phyloP scores from a whole-genome alignment of 225 moss, liverwort and hornwort species.

The Rhytidiadelphus loreus region DNA sequence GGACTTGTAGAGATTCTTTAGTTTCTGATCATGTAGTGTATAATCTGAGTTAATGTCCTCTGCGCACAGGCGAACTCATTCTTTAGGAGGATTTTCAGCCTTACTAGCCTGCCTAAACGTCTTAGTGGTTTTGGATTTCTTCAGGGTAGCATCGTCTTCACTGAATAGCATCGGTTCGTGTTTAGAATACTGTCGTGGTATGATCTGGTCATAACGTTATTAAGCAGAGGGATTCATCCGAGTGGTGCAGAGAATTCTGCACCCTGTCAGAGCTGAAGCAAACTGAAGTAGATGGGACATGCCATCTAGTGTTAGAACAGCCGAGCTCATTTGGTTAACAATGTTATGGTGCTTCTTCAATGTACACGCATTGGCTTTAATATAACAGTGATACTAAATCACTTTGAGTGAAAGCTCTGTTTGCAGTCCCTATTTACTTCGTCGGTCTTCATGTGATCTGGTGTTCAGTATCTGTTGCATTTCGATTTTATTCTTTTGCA shows the following conservation, averaged over 20 bases:
- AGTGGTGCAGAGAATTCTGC: neutral
- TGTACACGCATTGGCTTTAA: neutral
- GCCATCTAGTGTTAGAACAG: too few species aligned
- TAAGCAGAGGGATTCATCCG: neutral
- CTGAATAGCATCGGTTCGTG: neutral
- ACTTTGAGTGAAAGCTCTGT: neutral
- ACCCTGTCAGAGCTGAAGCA: neutral
- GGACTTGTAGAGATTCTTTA: neutral
- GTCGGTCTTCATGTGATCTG: neutral
- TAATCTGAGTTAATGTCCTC: neutral
- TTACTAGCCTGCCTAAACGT: neutral
- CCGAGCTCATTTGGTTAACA: neutral
- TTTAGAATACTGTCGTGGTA: neutral
- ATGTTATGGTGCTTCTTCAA: neutral
- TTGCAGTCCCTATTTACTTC: neutral
- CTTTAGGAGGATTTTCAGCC: neutral
- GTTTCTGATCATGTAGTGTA: constrained; percentile 1
- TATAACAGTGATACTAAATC: neutral
- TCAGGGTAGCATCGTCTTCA: neutral
- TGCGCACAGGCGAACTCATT: neutral
- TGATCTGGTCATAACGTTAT: neutral
- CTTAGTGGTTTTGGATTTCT: neutral
- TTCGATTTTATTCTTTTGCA: neutral
- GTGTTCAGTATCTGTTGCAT: neutral
- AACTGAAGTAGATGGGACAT: neutral